These are phyloP conservation scores for Aspergillus aculeatus DNA, from an alignment of 2,329 filamentous ascomycete genomes.

Conservation along the genomic window DNA sequence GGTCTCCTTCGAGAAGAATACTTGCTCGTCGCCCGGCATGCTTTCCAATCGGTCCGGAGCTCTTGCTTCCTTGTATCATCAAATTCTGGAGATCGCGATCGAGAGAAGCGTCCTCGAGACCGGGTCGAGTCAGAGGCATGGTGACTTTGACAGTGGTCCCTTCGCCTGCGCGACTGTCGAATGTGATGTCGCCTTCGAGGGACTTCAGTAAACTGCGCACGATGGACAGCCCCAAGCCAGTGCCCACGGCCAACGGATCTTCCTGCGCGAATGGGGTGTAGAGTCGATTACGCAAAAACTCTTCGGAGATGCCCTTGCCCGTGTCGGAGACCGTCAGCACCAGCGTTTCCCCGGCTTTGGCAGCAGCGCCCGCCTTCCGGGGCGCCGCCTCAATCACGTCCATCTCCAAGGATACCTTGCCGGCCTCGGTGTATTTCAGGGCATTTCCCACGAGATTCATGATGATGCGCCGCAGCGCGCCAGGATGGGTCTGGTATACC, in stretches of 20 bases:
- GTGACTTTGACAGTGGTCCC: constrained; percentile 57
- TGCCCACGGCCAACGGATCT: constrained; percentile 53
- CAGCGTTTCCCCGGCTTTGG: not conserved
- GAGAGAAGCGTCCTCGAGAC: constrained; percentile 16
- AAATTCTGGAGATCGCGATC: not conserved
- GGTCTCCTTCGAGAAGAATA: constrained; percentile 28
- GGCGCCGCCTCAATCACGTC: constrained; percentile 22
- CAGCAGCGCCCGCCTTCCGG: not conserved
- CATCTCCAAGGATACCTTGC: constrained; percentile 50
- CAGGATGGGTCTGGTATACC: constrained; percentile 56
- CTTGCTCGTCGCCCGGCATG: constrained; percentile 28
- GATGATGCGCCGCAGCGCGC: constrained; percentile 55
- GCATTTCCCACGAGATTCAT: constrained; percentile 65
- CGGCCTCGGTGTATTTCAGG: constrained; percentile 59
- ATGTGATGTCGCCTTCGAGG: constrained; percentile 58
- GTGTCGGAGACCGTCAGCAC: constrained; percentile 59
- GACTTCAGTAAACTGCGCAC: constrained; percentile 61
- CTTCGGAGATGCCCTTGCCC: constrained; percentile 63
- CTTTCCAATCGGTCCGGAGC: not conserved
- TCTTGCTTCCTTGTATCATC: not conserved
- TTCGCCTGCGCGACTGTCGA: constrained; percentile 53
- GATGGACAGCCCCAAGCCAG: constrained; percentile 61
- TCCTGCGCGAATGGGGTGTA: constrained; percentile 63
- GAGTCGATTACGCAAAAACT: constrained; percentile 60
- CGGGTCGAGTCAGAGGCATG: constrained; percentile 42